These are phyloP conservation scores for Leccinum pseudoinsigne DNA, from an alignment of 1,284 basidiomycete genomes.

Conservation along the genomic window DNA sequence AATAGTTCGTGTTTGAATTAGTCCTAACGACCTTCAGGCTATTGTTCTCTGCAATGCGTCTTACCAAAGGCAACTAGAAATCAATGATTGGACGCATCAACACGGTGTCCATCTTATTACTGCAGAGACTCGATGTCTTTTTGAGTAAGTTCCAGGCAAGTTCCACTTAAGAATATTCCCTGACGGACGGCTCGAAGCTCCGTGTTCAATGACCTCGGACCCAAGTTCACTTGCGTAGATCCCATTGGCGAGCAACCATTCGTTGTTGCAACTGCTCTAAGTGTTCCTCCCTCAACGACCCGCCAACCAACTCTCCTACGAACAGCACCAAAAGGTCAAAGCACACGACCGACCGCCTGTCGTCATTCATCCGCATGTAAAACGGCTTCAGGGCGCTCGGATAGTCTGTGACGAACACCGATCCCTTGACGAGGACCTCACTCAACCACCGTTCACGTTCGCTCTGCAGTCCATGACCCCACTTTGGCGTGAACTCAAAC, in stretches of 20 bases:
- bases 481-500: slow-evolving; percentile 62
- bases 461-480: slow-evolving; percentile 76
- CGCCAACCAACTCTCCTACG: slow-evolving; percentile 91
- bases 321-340: slow-evolving; percentile 92
- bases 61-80: slow-evolving; percentile 85
- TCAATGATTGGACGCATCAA: slow-evolving; percentile 91
- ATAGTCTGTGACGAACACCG: slow-evolving; percentile 93
- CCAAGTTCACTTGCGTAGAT: slow-evolving; percentile 93
- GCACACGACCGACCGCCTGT: slow-evolving; percentile 74
- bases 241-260: slow-evolving; percentile 86
- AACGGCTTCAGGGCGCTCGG: slow-evolving; percentile 87
- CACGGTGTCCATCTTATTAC: slow-evolving; percentile 93
- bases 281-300: slow-evolving; percentile 89
- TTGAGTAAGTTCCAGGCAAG: slow-evolving; percentile 65
- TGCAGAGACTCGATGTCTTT: slow-evolving; percentile 92
- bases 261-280: slow-evolving; percentile 51
- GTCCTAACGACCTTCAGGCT: slow-evolving; percentile 48
- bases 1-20: neutral
- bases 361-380: slow-evolving; percentile 83
- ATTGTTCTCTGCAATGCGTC: slow-evolving; percentile 87
- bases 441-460: slow-evolving; percentile 95
- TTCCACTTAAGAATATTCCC: slow-evolving; percentile 14
- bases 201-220: slow-evolving; percentile 96
- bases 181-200: slow-evolving; percentile 51
- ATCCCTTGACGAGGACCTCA: slow-evolving; percentile 61